Conservation (phyloP, 2,329 filamentous ascomycete species). For the Truncatella angustata region DNA sequence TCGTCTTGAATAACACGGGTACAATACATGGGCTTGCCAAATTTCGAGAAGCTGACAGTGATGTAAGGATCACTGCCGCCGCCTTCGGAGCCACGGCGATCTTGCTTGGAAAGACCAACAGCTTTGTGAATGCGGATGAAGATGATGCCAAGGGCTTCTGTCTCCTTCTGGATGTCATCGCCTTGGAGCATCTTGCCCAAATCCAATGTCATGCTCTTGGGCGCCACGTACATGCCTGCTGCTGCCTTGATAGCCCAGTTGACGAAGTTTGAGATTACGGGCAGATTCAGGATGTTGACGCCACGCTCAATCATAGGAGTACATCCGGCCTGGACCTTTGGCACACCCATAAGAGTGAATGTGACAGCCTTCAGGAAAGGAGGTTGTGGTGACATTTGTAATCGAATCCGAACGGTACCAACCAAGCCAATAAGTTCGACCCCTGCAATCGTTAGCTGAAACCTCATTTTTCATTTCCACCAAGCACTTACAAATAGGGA, state of each 20-base stretch:
- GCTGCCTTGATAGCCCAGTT: conserved; percentile 91
- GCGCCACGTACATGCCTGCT: conserved; percentile 87
- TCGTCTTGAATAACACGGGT: conserved; percentile 95
- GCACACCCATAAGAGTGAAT: conserved; percentile 90
- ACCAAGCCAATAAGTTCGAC: conserved; percentile 91
- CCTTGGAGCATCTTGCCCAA: conserved; percentile 87
- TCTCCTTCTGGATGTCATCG: conserved; percentile 89
- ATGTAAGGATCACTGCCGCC: conserved; percentile 96
- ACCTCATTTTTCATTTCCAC: conserved; percentile 12
- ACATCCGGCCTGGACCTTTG: conserved; percentile 85
- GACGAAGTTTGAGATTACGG: conserved; percentile 93
- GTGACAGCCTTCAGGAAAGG: conserved; percentile 91
- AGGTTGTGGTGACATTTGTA: conserved; percentile 85
- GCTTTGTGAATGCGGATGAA: conserved; percentile 92
- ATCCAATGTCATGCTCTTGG: conserved; percentile 91
- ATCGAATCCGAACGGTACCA: conserved; percentile 76
- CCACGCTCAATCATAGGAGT: conserved; percentile 90
- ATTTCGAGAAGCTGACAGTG: conserved; percentile 92
- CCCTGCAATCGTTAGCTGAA: conserved; percentile 33
- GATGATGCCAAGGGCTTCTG: conserved; percentile 80
- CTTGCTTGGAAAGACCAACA: conserved; percentile 85
- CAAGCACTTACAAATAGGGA: conserved; percentile 65
- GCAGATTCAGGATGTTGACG: conserved; percentile 87
- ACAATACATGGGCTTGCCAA: conserved; percentile 96
- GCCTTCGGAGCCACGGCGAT: conserved; percentile 74